Conservation (phyloP, 2,329 filamentous ascomycete species). For the Paecilomyces sp. region DNA sequence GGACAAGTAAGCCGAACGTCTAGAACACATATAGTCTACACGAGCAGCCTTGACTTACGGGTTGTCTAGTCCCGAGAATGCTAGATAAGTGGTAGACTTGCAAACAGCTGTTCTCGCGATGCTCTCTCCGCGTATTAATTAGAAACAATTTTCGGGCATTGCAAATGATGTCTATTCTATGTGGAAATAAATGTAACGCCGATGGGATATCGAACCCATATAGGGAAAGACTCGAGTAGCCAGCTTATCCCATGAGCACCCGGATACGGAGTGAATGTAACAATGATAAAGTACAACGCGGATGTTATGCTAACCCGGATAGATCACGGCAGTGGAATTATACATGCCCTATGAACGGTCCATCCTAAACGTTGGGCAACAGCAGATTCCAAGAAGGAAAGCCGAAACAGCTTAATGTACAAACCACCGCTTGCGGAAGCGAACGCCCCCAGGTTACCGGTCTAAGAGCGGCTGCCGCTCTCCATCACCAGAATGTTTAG, state of each 20-base stretch:
- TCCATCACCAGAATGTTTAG: constrained; percentile 6
- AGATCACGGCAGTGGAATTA: background rate
- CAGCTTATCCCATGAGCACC: background rate
- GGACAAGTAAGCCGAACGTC: no score
- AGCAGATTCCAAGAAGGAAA: background rate
- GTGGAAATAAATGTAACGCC: background rate
- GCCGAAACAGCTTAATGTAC: background rate
- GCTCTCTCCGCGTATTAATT: background rate
- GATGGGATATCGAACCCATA: background rate
- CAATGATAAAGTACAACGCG: background rate
- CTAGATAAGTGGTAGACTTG: no score
- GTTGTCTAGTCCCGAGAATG: no score
- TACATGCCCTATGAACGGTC: background rate
- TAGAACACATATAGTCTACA: no score
- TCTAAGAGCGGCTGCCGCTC: constrained; percentile 16
- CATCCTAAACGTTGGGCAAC: background rate
- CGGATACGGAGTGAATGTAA: background rate
- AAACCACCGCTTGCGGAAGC: background rate
- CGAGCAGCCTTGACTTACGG: no score
- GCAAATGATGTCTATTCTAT: background rate
- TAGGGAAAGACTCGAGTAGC: background rate
- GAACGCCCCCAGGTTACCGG: background rate
- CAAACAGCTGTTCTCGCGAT: background rate
- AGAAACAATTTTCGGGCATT: background rate
- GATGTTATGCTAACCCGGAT: background rate